Conservation (phyloP, 495 filamentous ascomycete genomes). For the Tuber microsphaerosporum region DNA sequence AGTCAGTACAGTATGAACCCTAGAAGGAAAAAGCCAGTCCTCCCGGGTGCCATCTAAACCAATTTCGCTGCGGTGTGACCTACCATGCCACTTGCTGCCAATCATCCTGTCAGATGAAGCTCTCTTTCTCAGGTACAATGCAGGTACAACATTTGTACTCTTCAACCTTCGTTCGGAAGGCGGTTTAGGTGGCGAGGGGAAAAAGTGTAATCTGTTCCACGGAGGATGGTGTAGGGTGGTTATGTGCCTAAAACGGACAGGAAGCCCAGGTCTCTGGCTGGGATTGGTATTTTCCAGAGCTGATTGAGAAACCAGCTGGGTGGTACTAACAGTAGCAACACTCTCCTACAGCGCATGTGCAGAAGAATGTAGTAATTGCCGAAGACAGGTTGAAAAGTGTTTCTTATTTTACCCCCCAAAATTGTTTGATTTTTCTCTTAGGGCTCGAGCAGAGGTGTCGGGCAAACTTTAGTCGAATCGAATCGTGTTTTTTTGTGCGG, state of each 20-base stretch:
- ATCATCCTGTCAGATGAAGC: not conserved
- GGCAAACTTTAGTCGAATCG: not conserved
- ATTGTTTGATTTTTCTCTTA: not conserved
- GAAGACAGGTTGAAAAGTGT: not conserved
- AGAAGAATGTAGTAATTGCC: not conserved
- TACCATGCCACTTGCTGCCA: not conserved
- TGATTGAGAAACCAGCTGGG: not conserved
- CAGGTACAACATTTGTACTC: not conserved
- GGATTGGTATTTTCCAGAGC: not conserved
- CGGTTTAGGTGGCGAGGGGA: not conserved
- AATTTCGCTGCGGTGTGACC: not conserved
- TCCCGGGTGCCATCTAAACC: not conserved
- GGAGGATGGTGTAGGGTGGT: not conserved
- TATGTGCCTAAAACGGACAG: not conserved
- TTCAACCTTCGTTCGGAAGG: not conserved
- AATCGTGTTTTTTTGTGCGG: not conserved
- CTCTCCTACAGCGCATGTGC: not conserved
- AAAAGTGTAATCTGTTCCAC: not conserved
- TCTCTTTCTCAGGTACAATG: not conserved
- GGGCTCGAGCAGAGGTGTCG: not conserved
- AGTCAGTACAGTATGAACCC: not conserved
- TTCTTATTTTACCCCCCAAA: not conserved
- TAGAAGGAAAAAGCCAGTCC: not conserved
- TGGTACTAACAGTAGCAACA: not conserved
- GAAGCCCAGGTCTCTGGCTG: not conserved